Evolutionary conservation across 2,329 filamentous ascomycete species (phyloP).

Genomic region (Balansia obtecta): DNA sequence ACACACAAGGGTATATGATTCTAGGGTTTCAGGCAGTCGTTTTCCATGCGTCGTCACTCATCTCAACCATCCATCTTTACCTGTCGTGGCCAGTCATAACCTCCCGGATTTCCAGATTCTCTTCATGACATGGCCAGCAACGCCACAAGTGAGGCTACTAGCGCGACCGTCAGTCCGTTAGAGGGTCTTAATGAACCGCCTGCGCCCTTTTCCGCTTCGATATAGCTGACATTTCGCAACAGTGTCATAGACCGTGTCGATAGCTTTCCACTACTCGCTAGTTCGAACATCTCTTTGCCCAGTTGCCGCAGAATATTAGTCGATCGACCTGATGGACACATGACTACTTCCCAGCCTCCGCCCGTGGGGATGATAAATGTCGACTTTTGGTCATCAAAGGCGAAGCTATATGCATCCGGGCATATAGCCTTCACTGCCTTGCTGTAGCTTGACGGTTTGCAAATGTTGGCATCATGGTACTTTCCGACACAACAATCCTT

Average conservation of each 20-base stretch:
- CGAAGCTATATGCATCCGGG: constrained; percentile 75
- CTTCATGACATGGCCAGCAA: constrained; percentile 2
- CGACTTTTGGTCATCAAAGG: constrained; percentile 45
- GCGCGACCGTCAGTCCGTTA: constrained; percentile 4
- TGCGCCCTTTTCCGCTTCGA: constrained; percentile 18
- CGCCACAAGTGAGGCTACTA: constrained; percentile 2
- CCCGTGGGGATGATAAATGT: constrained; percentile 54
- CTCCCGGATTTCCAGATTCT: neutral
- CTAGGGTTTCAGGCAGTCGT: constrained; percentile 1
- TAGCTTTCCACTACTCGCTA: constrained; percentile 31
- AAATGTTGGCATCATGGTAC: constrained; percentile 50
- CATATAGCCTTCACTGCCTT: constrained; percentile 61
- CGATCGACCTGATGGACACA: constrained; percentile 55
- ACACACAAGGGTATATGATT: constrained; percentile 5
- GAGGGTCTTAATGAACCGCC: constrained; percentile 12
- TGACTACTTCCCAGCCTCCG: constrained; percentile 65
- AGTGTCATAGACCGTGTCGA: constrained; percentile 18
- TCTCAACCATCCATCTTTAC: neutral
- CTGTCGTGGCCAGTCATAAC: neutral
- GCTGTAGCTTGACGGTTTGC: constrained; percentile 56
- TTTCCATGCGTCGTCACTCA: neutral
- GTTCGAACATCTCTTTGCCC: constrained; percentile 32
- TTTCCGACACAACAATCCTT: constrained; percentile 65
- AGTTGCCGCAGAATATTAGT: constrained; percentile 45
- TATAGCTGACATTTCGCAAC: constrained; percentile 22